Conservation (phyloP, 805 yeast species). For the Teunomyces gatunensis region DNA sequence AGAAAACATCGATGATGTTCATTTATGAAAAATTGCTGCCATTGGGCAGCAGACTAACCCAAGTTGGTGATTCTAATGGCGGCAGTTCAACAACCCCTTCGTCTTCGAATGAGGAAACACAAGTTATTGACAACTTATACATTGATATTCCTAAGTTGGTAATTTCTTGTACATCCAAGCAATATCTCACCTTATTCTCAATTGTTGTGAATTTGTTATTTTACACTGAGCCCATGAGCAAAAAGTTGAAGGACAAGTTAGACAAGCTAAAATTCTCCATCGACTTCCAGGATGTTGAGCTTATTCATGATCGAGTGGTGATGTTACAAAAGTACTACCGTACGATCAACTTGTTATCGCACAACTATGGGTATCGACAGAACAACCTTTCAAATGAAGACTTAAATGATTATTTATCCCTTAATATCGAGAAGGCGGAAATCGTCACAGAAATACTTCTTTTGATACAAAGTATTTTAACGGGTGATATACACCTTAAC, state of each 20-base stretch:
- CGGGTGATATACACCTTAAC: conserved; percentile 27
- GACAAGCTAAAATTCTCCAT: conserved; percentile 67
- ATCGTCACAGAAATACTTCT: conserved; percentile 34
- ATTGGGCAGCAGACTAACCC: conserved; percentile 16
- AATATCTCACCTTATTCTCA: conserved; percentile 64
- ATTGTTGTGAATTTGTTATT: conserved; percentile 63
- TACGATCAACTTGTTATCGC: conserved; percentile 39
- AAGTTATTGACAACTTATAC: conserved; percentile 34
- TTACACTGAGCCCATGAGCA: conserved; percentile 70
- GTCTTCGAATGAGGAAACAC: not conserved
- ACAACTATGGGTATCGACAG: conserved; percentile 50
- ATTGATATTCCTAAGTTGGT: conserved; percentile 70
- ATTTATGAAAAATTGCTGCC: conserved; percentile 49
- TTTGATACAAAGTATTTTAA: conserved; percentile 34
- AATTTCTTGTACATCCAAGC: conserved; percentile 68
- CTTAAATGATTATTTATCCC: conserved; percentile 40
- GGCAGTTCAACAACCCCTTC: not conserved
- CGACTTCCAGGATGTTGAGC: conserved; percentile 60
- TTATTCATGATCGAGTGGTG: conserved; percentile 47
- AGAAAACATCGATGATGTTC: conserved; percentile 60
- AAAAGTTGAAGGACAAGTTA: conserved; percentile 54
- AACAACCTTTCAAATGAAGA: conserved; percentile 49
- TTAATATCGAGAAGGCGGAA: conserved; percentile 32
- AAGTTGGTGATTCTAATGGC: conserved; percentile 7
- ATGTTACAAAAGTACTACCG: conserved; percentile 48